Evolutionary conservation across 169 alveolate genomes (phyloP).

Genomic region (Cytauxzoon felis): DNA sequence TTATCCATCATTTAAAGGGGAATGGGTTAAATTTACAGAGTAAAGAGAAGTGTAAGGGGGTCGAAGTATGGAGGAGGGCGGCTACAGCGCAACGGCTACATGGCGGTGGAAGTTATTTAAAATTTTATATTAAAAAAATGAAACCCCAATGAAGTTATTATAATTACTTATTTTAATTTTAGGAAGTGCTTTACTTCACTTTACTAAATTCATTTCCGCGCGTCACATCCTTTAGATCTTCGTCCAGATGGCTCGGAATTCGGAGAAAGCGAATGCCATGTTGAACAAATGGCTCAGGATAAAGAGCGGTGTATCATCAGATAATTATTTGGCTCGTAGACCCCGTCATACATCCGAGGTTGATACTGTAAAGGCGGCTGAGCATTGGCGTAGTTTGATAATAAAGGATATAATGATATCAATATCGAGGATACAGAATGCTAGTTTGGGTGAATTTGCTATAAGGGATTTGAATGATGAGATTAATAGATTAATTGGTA

Average conservation of each 20-base stretch:
- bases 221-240: too few relatives aligned
- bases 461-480: constrained; percentile 92
- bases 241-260: constrained; percentile 39
- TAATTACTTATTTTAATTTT: too few relatives aligned
- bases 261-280: constrained; percentile 64
- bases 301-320: constrained; percentile 48
- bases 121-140: too few relatives aligned
- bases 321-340: constrained; percentile 19
- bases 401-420: constrained; percentile 80
- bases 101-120: too few relatives aligned
- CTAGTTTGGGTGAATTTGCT: constrained; percentile 87
- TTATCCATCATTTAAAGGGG: too few relatives aligned
- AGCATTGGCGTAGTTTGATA: constrained; percentile 55
- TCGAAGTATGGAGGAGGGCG: background rate
- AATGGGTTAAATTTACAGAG: too few relatives aligned
- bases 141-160: too few relatives aligned
- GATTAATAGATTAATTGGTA: constrained; percentile 86
- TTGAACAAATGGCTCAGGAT: constrained; percentile 60
- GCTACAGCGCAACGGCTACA: too few relatives aligned
- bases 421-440: constrained; percentile 88
- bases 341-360: constrained; percentile 60
- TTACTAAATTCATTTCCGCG: background rate
- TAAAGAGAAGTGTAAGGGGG: too few relatives aligned
- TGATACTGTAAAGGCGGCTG: constrained; percentile 32
- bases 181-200: background rate